Percentiles rank a stretch among this genome's conserved stretches.
phyloP scores from a whole-genome alignment of 176 grass and related monocot species.

The Pontederia paniculata region DNA sequence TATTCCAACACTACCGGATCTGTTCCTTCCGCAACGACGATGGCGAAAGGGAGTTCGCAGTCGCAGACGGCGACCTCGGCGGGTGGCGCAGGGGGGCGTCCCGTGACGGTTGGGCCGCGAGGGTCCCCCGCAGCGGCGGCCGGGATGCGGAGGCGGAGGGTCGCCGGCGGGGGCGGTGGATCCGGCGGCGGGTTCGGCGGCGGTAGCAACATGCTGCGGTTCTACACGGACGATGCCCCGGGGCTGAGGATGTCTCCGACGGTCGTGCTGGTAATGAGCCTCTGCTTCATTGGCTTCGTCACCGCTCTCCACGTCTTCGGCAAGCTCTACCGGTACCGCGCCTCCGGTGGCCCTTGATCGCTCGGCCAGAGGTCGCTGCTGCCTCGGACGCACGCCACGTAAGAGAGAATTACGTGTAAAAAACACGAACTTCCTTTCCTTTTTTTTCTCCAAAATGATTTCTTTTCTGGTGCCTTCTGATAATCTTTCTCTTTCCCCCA shows the following conservation, averaged over 20 bases:
- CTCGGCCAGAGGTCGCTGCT: too few species aligned
- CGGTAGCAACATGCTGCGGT: slow-evolving; percentile 18
- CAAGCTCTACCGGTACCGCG: slow-evolving; percentile 19
- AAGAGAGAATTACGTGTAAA: too few species aligned
- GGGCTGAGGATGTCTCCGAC: slow-evolving; percentile 22
- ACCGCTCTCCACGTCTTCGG: slow-evolving; percentile 26
- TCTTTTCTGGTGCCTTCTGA: too few species aligned
- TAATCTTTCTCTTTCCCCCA: too few species aligned
- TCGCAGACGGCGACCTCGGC: slow-evolving; percentile 9
- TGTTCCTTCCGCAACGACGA: background rate
- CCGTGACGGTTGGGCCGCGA: slow-evolving; percentile 6
- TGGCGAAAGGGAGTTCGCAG: slow-evolving; percentile 18
- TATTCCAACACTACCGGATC: too few species aligned
- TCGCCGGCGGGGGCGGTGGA: background rate
- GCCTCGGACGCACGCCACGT: too few species aligned
- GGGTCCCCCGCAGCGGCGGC: slow-evolving; percentile 11
- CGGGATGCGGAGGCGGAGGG: slow-evolving; percentile 16
- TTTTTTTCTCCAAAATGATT: too few species aligned
- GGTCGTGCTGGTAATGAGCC: slow-evolving; percentile 25
- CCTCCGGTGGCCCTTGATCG: slow-evolving; percentile 3
- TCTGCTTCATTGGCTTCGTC: slow-evolving; percentile 29
- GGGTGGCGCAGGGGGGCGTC: background rate
- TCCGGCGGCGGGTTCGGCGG: background rate
- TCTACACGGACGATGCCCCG: slow-evolving; percentile 23
- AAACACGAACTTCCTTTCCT: too few species aligned